These are phyloP conservation scores for Zygosaccharomyces kombuchaensis DNA, from an alignment of 805 yeast genomes.

Conservation along the genomic window DNA sequence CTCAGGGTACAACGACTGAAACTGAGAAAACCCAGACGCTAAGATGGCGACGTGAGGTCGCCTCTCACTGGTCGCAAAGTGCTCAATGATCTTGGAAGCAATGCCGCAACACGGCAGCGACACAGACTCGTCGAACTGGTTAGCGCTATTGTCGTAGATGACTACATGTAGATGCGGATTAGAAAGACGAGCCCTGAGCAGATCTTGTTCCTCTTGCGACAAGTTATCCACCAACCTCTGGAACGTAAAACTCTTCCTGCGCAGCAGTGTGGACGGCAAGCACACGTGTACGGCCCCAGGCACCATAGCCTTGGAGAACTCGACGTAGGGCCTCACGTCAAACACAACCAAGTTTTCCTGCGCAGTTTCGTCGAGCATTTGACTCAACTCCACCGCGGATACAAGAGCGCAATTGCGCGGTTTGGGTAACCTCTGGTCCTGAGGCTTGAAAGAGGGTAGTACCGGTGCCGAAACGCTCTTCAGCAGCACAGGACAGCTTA, in stretches of 20 bases:
- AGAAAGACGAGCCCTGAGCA: slow-evolving; percentile 7
- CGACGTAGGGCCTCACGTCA: slow-evolving; percentile 80
- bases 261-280: slow-evolving; percentile 82
- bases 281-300: slow-evolving; percentile 67
- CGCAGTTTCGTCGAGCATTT: slow-evolving; percentile 6
- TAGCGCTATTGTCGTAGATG: slow-evolving; percentile 25
- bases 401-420: slow-evolving; percentile 22
- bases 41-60: slow-evolving; percentile 15
- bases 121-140: slow-evolving; percentile 23
- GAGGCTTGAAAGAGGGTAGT: slow-evolving; percentile 23
- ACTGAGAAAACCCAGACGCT: slow-evolving; percentile 23
- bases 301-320: slow-evolving; percentile 57
- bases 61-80: slow-evolving; percentile 1
- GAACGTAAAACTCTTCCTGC: slow-evolving; percentile 67
- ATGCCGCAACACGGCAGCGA: slow-evolving; percentile 30
- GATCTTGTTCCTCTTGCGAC: slow-evolving; percentile 43
- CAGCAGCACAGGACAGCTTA: slow-evolving; percentile 10
- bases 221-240: slow-evolving; percentile 57
- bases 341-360: slow-evolving; percentile 17
- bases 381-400: slow-evolving; percentile 22
- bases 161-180: slow-evolving; percentile 20
- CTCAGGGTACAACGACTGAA: slow-evolving; percentile 19
- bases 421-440: slow-evolving; percentile 23
- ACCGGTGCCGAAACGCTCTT: slow-evolving; percentile 17
- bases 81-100: slow-evolving; percentile 23